Percentiles rank a stretch among this genome's conserved stretches.
Conservation (phyloP, 306 rosid genomes). For the Nissolia schottii region DNA sequence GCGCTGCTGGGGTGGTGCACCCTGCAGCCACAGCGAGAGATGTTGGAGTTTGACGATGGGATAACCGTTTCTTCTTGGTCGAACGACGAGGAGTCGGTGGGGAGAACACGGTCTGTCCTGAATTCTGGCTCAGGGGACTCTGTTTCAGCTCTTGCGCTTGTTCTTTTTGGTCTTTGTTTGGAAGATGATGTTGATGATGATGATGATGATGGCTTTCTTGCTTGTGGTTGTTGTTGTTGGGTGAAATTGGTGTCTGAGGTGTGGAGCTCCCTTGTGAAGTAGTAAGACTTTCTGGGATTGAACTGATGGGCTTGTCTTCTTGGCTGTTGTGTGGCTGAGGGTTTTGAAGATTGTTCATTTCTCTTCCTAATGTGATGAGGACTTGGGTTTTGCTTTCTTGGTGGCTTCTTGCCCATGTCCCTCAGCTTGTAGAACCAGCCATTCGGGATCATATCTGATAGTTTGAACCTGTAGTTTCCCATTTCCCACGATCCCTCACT, state of each 20-base stretch:
- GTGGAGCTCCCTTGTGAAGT: conserved; percentile 65
- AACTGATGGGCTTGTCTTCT: conserved; percentile 37
- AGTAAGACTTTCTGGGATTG: conserved; percentile 71
- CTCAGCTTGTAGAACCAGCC: conserved; percentile 88
- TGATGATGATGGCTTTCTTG: conserved; percentile 62
- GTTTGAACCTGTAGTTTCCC: conserved; percentile 74
- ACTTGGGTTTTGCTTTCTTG: conserved; percentile 31
- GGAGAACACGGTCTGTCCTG: conserved; percentile 69
- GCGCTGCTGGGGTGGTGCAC: too few species aligned
- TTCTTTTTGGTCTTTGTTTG: conserved; percentile 41
- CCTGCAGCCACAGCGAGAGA: neutral
- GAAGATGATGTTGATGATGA: too few species aligned
- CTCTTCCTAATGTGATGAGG: conserved; percentile 49
- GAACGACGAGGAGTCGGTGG: conserved; percentile 42
- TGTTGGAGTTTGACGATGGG: neutral
- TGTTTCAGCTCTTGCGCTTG: conserved; percentile 28
- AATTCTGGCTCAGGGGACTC: conserved; percentile 47
- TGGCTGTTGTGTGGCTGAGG: conserved; percentile 31
- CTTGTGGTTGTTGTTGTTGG: too few species aligned
- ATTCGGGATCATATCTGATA: conserved; percentile 86
- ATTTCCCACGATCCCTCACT: conserved; percentile 25
- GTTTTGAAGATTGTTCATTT: conserved; percentile 29
- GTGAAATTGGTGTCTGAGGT: conserved; percentile 23
- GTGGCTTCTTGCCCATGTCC: conserved; percentile 56
- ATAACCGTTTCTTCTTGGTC: conserved; percentile 27